Base-by-base conservation (phyloP, 208 protist species). In the Phytomonas francai region DNA sequence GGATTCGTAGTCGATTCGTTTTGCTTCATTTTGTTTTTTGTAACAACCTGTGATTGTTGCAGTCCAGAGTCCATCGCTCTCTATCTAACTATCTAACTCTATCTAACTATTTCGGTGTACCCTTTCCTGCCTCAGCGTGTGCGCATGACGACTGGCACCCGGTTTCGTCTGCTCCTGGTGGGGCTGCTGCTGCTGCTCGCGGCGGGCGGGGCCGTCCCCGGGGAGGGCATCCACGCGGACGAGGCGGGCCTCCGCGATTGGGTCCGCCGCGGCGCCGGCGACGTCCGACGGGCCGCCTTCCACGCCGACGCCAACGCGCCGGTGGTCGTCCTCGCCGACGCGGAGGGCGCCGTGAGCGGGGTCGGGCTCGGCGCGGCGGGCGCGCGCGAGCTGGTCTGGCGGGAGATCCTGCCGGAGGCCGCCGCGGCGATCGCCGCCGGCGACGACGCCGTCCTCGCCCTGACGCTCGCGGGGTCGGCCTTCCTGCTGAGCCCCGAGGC, bases 211-310 rank as follows among this genome's bases (percentile, higher is more conserved):
- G 45, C 29, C 27, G 34, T 72, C 6, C 57, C 77, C 31, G 63
- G 61, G 16, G n/a, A 14, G 9, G 85, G 84, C 28, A 91, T 96
- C 54, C 90, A 96, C 62, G 90, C 89, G 59, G 90, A 96, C 75
- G 90, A 96, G 68, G 81, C 89, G 45, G 90, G 90, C 11, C 70
- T 89, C 51, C 84, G 87, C 16, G 90, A 96, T 63, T 96, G 86
- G 84, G 70, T 91, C 16, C 65, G 89, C 49, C 84, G 81, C 60
- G 82, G 89, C 65, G 83, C 85, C 3, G 90, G 90, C 14, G 74
- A 91, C 63, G 87, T 93, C 36, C 76, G 88, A 42, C 68, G 87
- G 27, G 81, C 78, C n/a, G 74, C 83, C 3, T 68, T 85, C 29
- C 70, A 82, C 56, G 76, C 80, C 2, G 59, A 65, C 19, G 57